Evolutionary conservation across 371 early-diverging fungal genomes (phyloP).

Genomic region (Quaeritorhiza haematococci): DNA sequence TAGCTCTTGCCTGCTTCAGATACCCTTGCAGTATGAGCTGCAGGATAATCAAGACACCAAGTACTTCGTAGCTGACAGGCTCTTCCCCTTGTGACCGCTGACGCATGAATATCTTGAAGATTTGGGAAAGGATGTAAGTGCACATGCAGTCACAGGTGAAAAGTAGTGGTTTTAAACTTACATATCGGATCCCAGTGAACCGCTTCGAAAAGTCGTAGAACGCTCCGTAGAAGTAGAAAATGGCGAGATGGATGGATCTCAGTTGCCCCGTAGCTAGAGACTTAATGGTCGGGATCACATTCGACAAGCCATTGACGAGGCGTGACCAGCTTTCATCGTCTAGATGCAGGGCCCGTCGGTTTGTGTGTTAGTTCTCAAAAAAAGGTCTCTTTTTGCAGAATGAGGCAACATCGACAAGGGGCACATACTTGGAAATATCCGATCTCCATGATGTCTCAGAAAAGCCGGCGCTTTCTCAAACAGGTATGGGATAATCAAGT

Average conservation of each 20-base stretch:
- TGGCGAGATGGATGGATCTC: conserved; percentile 63
- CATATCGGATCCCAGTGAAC: conserved; percentile 69
- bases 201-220: conserved; percentile 77
- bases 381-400: background rate
- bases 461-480: conserved; percentile 36
- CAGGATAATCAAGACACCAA: conserved; percentile 71
- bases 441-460: too few relatives aligned
- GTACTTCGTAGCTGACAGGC: conserved; percentile 73
- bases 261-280: conserved; percentile 39
- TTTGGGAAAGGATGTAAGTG: background rate
- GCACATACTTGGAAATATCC: too few relatives aligned
- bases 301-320: background rate
- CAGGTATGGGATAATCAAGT: conserved; percentile 55
- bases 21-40: conserved; percentile 50
- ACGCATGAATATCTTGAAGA: conserved; percentile 66
- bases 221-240: conserved; percentile 78
- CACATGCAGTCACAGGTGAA: background rate
- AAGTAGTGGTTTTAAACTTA: conserved; percentile 25
- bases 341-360: background rate
- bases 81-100: conserved; percentile 69
- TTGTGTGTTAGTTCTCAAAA: background rate
- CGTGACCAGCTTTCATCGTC: background rate
- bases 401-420: too few relatives aligned
- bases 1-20: background rate
- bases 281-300: conserved; percentile 18